Conservation (phyloP, 2,329 filamentous ascomycete species). For the Aspergillus jensenii region DNA sequence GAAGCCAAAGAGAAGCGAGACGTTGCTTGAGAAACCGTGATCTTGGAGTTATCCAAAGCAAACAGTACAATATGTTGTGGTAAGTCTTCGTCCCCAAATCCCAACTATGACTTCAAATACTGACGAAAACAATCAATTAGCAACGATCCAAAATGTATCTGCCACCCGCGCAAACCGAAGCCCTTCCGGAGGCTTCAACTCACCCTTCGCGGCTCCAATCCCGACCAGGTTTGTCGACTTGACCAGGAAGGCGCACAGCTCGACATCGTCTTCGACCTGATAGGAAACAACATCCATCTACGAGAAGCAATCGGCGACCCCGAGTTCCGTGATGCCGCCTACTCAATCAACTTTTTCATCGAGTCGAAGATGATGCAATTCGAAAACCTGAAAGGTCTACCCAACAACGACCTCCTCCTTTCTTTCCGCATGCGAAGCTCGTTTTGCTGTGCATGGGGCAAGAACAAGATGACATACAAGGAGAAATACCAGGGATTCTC, state of each 20-base stretch:
- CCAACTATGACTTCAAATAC: not conserved
- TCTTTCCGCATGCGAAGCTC: slow-evolving; percentile 19
- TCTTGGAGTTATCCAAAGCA: not conserved
- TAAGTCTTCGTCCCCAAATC: not conserved
- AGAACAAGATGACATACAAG: slow-evolving; percentile 19
- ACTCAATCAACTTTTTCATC: slow-evolving; percentile 14
- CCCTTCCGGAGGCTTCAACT: slow-evolving; percentile 16
- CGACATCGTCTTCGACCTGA: slow-evolving; percentile 26
- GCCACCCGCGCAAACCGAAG: slow-evolving; percentile 19
- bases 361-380: slow-evolving; percentile 22
- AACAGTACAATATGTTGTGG: slow-evolving; percentile 3
- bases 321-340: slow-evolving; percentile 6
- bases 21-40: not conserved
- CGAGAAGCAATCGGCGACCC: slow-evolving; percentile 21
- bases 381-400: slow-evolving; percentile 29
- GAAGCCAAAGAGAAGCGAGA: not conserved
- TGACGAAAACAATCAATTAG: slow-evolving; percentile 11
- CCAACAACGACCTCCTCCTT: slow-evolving; percentile 27
- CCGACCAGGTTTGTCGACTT: slow-evolving; percentile 17
- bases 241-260: slow-evolving; percentile 21
- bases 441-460: slow-evolving; percentile 12
- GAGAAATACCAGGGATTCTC: slow-evolving; percentile 23
- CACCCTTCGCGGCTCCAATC: slow-evolving; percentile 13
- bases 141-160: slow-evolving; percentile 21
- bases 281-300: slow-evolving; percentile 21